Evolutionary conservation across 495 filamentous ascomycete species (phyloP).

Genomic region (Friedmanniomyces endolithicus): DNA sequence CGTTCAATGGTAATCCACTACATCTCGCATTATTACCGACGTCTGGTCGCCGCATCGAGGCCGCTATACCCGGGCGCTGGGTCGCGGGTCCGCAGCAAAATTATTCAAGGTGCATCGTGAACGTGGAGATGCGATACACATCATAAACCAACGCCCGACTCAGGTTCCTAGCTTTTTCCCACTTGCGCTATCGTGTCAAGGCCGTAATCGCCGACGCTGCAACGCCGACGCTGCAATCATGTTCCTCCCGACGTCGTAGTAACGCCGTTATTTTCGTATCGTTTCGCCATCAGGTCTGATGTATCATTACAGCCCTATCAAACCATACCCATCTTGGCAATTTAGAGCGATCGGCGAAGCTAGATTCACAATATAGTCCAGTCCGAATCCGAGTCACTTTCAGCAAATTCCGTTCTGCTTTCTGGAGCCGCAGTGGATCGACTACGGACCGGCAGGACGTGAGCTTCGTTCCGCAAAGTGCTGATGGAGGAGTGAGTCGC

Average conservation of each 20-base stretch:
- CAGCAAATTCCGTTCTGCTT: no score
- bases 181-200: neutral
- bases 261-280: no score
- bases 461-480: no score
- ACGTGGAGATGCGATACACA: neutral
- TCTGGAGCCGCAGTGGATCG: neutral
- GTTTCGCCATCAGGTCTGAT: no score
- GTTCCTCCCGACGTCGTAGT: no score
- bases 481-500: neutral
- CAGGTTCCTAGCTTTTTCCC: neutral
- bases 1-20: neutral
- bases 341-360: no score
- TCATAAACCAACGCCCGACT: no score
- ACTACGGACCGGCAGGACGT: neutral
- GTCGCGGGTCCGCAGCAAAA: neutral
- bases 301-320: no score
- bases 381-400: conserved; percentile 4
- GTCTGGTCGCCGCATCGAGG: neutral
- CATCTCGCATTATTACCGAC: neutral
- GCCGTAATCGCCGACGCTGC: neutral
- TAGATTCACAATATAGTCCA: conserved; percentile 2
- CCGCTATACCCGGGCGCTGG: neutral
- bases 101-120: no score
- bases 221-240: neutral
- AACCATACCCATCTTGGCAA: no score